A percentile compares a stretch with the other conserved stretches of the same genome.
Evolutionary conservation across 164 flowering plant genomes (phyloP).

Genomic region (Chimonanthus salicifolius): DNA sequence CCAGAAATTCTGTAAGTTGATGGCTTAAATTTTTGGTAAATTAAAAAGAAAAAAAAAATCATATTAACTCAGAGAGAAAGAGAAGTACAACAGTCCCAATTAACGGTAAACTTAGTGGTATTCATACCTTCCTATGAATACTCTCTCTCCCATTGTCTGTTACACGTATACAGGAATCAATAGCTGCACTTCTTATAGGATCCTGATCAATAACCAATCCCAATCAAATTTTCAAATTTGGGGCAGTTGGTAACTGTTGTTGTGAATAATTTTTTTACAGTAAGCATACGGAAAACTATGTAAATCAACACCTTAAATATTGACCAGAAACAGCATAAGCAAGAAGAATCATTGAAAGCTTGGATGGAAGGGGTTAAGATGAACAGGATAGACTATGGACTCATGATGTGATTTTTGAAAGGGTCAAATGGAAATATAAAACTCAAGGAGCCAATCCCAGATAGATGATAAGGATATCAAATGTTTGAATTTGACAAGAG

Average conservation of each 20-base stretch:
- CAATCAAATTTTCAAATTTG: background rate
- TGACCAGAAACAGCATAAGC: too few relatives aligned
- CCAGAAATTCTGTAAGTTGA: background rate
- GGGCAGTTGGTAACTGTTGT: background rate
- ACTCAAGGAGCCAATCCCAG: too few relatives aligned
- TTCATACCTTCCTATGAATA: constrained; percentile 59
- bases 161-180: constrained; percentile 75
- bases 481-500: too few relatives aligned
- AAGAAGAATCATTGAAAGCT: too few relatives aligned
- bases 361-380: too few relatives aligned
- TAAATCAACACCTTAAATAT: background rate
- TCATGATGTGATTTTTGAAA: too few relatives aligned
- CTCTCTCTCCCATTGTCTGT: constrained; percentile 83
- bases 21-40: background rate
- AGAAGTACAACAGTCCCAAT: background rate
- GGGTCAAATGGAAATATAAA: too few relatives aligned
- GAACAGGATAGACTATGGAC: too few relatives aligned
- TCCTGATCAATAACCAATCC: constrained; percentile 35
- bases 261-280: background rate
- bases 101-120: background rate
- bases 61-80: background rate
- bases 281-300: background rate
- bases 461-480: too few relatives aligned
- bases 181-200: constrained; percentile 57
- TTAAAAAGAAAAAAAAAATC: background rate